phyloP scores from a whole-genome alignment of 768 basidiomycete genomes.

The Leccinum aurantiacum region DNA sequence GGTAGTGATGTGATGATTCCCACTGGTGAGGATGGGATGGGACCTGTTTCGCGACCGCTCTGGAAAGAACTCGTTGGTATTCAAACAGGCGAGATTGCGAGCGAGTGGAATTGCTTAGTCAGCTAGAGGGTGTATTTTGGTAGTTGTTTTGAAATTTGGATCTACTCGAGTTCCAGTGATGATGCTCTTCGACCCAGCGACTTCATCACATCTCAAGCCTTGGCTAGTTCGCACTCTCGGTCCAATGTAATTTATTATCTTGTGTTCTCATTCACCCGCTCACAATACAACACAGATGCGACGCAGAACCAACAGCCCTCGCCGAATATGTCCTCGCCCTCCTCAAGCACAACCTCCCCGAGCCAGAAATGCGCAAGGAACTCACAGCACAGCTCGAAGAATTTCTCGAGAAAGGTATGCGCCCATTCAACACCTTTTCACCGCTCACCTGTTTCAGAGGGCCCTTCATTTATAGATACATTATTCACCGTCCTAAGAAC shows the following conservation, averaged over 20 bases:
- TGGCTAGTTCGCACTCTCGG: constrained; percentile 90
- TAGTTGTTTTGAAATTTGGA: background rate
- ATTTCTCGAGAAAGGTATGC: constrained; percentile 87
- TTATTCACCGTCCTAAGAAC: constrained; percentile 83
- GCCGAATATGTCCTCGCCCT: constrained; percentile 94
- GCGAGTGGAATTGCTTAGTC: constrained; percentile 73
- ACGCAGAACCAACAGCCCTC: constrained; percentile 92
- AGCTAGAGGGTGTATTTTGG: background rate
- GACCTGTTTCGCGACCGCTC: constrained; percentile 54
- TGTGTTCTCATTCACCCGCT: background rate
- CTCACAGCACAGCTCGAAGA: constrained; percentile 78
- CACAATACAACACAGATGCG: constrained; percentile 59
- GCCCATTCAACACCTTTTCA: background rate
- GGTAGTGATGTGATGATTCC: constrained; percentile 55
- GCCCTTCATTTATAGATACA: constrained; percentile 73
- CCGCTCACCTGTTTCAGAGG: constrained; percentile 47
- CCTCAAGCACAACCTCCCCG: constrained; percentile 84
- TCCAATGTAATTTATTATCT: constrained; percentile 57
- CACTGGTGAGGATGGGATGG: constrained; percentile 72
- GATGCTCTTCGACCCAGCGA: constrained; percentile 71
- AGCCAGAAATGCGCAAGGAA: constrained; percentile 79
- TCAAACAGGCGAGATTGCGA: constrained; percentile 74
- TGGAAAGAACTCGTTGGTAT: constrained; percentile 54
- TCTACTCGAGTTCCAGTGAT: constrained; percentile 25
- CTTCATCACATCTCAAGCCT: constrained; percentile 67